Evolutionary conservation across 148 eudicot genomes (phyloP).

Genomic region (Diospyros lotus): DNA sequence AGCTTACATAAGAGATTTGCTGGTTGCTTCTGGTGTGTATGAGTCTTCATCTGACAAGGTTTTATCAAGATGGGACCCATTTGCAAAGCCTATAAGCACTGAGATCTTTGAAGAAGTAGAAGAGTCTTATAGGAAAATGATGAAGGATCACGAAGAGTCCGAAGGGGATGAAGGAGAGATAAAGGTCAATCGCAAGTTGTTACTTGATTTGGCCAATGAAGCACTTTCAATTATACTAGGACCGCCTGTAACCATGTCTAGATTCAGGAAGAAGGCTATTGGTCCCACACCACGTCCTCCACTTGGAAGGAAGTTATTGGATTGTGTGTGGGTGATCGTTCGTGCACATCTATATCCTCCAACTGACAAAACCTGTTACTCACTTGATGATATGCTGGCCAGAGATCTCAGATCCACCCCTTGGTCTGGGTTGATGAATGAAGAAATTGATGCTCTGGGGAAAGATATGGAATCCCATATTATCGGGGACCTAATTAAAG

Average conservation of each 20-base stretch:
- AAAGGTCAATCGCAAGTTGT: constrained; percentile 48
- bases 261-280: constrained; percentile 42
- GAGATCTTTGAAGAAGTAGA: constrained; percentile 69
- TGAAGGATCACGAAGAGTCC: constrained; percentile 29
- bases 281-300: constrained; percentile 30
- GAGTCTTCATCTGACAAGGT: constrained; percentile 46
- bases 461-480: constrained; percentile 58
- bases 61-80: constrained; percentile 67
- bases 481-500: constrained; percentile 55
- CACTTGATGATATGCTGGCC: constrained; percentile 60
- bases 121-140: constrained; percentile 42
- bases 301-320: constrained; percentile 56
- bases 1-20: constrained; percentile 66
- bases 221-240: constrained; percentile 54
- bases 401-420: constrained; percentile 47
- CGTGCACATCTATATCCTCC: constrained; percentile 44
- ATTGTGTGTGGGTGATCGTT: constrained; percentile 59
- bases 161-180: constrained; percentile 22
- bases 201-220: constrained; percentile 73
- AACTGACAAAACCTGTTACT: constrained; percentile 27
- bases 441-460: constrained; percentile 54
- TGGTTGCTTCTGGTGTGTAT: constrained; percentile 70
- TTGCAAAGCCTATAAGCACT: constrained; percentile 53
- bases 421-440: constrained; percentile 55
- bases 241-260: constrained; percentile 45